Conservation (phyloP, 2,329 filamentous ascomycete species). For the Calonectria pseudoreteaudii region DNA sequence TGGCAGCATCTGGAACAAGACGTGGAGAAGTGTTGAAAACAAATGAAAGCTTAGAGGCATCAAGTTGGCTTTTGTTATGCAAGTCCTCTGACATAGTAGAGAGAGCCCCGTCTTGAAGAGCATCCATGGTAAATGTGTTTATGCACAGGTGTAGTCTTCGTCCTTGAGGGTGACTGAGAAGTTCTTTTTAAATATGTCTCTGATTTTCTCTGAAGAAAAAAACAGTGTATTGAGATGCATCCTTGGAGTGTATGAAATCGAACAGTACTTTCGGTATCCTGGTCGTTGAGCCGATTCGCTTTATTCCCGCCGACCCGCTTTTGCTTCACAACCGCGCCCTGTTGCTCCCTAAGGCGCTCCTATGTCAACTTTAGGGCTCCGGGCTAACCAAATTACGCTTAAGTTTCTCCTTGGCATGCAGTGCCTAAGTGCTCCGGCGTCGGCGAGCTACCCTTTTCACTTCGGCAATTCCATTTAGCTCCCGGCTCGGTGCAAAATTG, state of each 20-base stretch:
- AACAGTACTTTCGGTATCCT: neutral
- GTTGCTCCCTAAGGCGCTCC: neutral
- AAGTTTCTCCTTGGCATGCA: neutral
- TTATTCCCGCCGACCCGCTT: neutral
- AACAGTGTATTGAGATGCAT: neutral
- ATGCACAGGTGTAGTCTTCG: neutral
- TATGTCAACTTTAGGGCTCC: neutral
- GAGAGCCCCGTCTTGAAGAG: neutral
- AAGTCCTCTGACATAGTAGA: neutral
- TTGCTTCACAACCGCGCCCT: neutral
- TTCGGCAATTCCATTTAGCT: neutral
- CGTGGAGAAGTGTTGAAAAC: slow-evolving; percentile 62
- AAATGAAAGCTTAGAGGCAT: slow-evolving; percentile 71
- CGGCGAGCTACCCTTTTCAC: neutral
- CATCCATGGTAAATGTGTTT: neutral
- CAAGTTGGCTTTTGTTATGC: slow-evolving; percentile 50
- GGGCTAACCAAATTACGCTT: neutral
- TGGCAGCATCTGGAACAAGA: slow-evolving; percentile 62
- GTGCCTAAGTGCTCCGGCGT: neutral
- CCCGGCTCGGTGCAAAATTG: neutral
- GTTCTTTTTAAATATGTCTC: too few relatives aligned
- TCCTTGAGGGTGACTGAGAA: neutral
- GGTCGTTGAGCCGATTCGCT: too few relatives aligned
- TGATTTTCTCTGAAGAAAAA: too few relatives aligned
- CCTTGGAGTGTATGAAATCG: neutral